Percentiles rank a stretch among this genome's conserved stretches.
phyloP scores from a whole-genome alignment of 2,329 filamentous ascomycete genomes.

The Verticillium alfalfae region DNA sequence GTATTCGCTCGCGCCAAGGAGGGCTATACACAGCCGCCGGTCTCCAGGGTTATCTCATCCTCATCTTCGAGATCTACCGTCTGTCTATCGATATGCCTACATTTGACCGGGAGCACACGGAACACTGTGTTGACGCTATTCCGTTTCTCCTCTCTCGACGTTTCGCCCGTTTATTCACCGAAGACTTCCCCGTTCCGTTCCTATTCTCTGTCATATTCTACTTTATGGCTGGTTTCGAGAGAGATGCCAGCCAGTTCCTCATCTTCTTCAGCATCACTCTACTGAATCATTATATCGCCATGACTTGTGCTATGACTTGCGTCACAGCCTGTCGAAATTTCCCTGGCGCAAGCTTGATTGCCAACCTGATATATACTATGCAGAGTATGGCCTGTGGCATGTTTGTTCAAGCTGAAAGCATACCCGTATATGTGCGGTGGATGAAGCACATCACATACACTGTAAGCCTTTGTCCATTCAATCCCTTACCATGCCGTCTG shows the following conservation, averaged over 20 bases:
- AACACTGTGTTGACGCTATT: conserved; percentile 64
- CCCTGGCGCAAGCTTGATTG: conserved; percentile 64
- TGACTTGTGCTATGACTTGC: conserved; percentile 65
- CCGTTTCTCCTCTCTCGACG: conserved; percentile 67
- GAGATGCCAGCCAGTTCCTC: conserved; percentile 59
- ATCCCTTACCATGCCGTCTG: conserved; percentile 16
- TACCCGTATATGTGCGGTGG: conserved; percentile 75
- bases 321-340: conserved; percentile 63
- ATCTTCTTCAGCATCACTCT: conserved; percentile 65
- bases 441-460: conserved; percentile 63
- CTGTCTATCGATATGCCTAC: conserved; percentile 68
- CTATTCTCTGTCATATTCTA: conserved; percentile 68
- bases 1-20: conserved; percentile 69
- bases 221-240: conserved; percentile 71
- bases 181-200: conserved; percentile 68
- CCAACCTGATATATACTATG: conserved; percentile 66
- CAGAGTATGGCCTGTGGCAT: conserved; percentile 73
- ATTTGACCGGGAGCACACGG: conserved; percentile 70
- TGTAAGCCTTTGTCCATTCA: conserved; percentile 26
- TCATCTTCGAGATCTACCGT: conserved; percentile 72
- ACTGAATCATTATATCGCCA: conserved; percentile 67
- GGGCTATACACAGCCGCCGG: conserved; percentile 67
- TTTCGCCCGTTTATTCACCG: conserved; percentile 61
- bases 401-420: conserved; percentile 68
- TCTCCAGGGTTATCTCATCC: conserved; percentile 70